phyloP scores from a whole-genome alignment of 2,329 filamentous ascomycete species.

The Zarea fungicola region DNA sequence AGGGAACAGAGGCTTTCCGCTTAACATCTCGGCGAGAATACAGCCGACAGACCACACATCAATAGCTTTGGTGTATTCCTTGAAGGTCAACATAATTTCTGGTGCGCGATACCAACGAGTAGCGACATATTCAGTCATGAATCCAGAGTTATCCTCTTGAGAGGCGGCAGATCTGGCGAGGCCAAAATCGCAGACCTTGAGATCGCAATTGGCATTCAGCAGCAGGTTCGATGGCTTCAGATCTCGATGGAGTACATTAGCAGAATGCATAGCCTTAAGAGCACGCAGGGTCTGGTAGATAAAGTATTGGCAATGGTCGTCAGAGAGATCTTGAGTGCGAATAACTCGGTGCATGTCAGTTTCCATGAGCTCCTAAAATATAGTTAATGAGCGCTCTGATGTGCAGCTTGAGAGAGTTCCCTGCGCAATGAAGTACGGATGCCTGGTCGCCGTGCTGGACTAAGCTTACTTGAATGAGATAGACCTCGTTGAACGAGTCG shows the following conservation, averaged over 20 bases:
- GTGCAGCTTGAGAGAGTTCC: not conserved
- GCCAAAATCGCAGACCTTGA: slow-evolving; percentile 98
- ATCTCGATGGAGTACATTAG: slow-evolving; percentile 95
- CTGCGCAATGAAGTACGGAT: no score
- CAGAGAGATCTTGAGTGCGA: slow-evolving; percentile 94
- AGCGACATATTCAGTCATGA: slow-evolving; percentile 99
- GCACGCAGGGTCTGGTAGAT: slow-evolving; percentile 98
- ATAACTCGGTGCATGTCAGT: slow-evolving; percentile 99
- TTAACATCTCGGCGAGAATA: slow-evolving; percentile 97
- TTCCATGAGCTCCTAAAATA: slow-evolving; percentile 85
- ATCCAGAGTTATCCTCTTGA: slow-evolving; percentile 98
- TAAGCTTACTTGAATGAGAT: slow-evolving; percentile 81
- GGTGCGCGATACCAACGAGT: slow-evolving; percentile 98
- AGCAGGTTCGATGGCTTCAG: slow-evolving; percentile 96
- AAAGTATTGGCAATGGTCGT: slow-evolving; percentile 99
- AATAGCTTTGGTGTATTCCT: slow-evolving; percentile 99
- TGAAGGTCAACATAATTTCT: slow-evolving; percentile 99
- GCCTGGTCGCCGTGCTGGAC: no score
- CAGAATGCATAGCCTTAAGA: slow-evolving; percentile 98
- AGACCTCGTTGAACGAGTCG: slow-evolving; percentile 94
- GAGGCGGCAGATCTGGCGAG: slow-evolving; percentile 92
- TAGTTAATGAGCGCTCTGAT: not conserved
- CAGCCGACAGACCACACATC: slow-evolving; percentile 99
- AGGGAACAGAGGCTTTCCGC: slow-evolving; percentile 94
- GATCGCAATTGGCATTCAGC: slow-evolving; percentile 95